Evolutionary conservation across 164 flowering plant species (phyloP), one percentile per base, ranked within the genome.

Genomic region (Vitis rotundifolia): DNA sequence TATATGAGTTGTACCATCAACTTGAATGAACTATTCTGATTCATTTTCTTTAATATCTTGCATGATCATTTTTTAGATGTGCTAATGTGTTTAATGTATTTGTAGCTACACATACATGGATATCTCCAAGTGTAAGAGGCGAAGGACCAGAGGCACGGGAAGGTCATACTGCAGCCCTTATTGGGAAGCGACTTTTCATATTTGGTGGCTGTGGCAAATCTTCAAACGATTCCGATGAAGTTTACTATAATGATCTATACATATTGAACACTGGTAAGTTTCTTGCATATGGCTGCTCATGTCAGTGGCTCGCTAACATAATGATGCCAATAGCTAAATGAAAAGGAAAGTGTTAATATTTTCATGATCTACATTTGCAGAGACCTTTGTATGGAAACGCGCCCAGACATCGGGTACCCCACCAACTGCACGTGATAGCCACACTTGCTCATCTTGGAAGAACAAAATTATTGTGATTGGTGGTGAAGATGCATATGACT

Each of bases 131-230:
- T 74, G 68, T 89, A 54, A 79, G 89, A 77, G 99, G 99, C 14
- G 88, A 89, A 22, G 93, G 86, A 61, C 99, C 99, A 56, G 92
- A 84, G 55, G 86, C 99, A 71, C 82, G 99, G 62, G 98, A 95
- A 79, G 99, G 98, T 49, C 99, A 95, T 77, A 86, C 88, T 79
- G 97, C 99, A 9, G 88, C 94, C 31, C 85, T 89, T 67, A 74
- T 93, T 77, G 99, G 94, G 19, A 89, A 87, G 77, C 77, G 86
- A 18, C 86, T 95, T 14, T 93, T 89, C 78, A 84, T 95, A 74
- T 95, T 93, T 87, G 99, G 99, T 68, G 99, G 99, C 29, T 88
- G 94, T 70, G 97, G 99, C 59, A 95, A 93, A 77, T 88, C 93
- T 66, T 59, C 76, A 9, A 75, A 79, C 68, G 73, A 66, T 61